Conservation (phyloP, 148 eudicot genomes). For the Mesembryanthemum crystallinum region DNA sequence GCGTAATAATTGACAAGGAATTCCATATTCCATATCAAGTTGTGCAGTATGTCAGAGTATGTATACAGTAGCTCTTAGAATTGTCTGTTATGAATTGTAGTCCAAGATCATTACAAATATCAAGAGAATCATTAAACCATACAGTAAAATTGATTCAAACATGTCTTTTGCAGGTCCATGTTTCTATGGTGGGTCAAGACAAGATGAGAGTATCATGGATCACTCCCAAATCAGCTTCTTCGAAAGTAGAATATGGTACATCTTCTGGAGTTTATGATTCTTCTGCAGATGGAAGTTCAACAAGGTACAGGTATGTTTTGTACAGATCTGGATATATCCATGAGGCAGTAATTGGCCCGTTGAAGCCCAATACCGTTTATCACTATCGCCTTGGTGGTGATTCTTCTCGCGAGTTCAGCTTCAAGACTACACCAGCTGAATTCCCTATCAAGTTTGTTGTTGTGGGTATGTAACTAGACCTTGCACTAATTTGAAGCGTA, state of each 20-base stretch:
- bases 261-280: slow-evolving; percentile 41
- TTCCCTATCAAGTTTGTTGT: slow-evolving; percentile 61
- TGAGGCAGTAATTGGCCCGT: slow-evolving; percentile 54
- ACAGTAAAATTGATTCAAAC: not conserved
- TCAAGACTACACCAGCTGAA: slow-evolving; percentile 60
- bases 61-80: too few relatives aligned
- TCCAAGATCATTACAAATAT: too few relatives aligned
- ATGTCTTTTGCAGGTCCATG: slow-evolving; percentile 45
- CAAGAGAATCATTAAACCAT: too few relatives aligned
- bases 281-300: slow-evolving; percentile 37
- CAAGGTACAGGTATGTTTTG: slow-evolving; percentile 35
- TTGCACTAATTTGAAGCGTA: too few relatives aligned
- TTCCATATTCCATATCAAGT: too few relatives aligned
- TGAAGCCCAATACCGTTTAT: slow-evolving; percentile 45
- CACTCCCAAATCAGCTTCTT: slow-evolving; percentile 37
- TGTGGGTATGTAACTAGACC: slow-evolving; percentile 33
- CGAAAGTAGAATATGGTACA: slow-evolving; percentile 52
- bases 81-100: too few relatives aligned
- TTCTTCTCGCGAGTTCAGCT: slow-evolving; percentile 43
- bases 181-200: slow-evolving; percentile 54
- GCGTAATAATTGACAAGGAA: too few relatives aligned
- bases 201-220: slow-evolving; percentile 78
- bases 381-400: slow-evolving; percentile 50
- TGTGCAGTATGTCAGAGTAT: too few relatives aligned
- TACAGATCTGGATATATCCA: slow-evolving; percentile 61